Conservation (phyloP, 768 basidiomycete genomes). For the Serendipita sp. region DNA sequence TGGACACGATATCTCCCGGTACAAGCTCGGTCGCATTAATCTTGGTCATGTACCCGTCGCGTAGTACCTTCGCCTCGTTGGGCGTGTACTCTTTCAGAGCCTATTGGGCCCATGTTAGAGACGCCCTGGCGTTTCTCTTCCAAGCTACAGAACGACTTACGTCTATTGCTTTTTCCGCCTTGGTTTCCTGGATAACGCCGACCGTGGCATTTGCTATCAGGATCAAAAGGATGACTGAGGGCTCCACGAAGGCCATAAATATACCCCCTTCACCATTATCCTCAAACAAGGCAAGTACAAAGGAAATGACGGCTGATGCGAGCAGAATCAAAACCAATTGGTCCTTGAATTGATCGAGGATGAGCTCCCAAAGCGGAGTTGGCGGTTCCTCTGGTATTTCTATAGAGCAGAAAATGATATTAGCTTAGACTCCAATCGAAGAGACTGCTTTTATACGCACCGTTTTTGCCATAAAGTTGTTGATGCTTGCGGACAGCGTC, state of each 20-base stretch:
- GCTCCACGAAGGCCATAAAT: constrained; percentile 87
- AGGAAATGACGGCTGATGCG: constrained; percentile 84
- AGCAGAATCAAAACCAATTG: constrained; percentile 95
- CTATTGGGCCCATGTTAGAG: constrained; percentile 26
- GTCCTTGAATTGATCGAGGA: constrained; percentile 99
- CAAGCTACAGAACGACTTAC: constrained; percentile 34
- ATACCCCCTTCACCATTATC: constrained; percentile 39
- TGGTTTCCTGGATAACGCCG: constrained; percentile 92
- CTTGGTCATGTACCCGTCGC: constrained; percentile 49
- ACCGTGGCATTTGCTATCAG: constrained; percentile 94
- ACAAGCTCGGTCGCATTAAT: constrained; percentile 83
- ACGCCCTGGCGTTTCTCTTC: background rate
- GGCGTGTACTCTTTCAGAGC: constrained; percentile 95
- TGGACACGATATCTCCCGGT: constrained; percentile 81
- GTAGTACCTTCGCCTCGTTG: constrained; percentile 83
- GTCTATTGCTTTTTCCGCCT: constrained; percentile 93
- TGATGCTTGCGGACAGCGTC: constrained; percentile 59
- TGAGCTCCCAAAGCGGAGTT: constrained; percentile 84
- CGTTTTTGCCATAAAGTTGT: constrained; percentile 74
- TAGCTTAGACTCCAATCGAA: background rate
- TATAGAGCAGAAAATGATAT: constrained; percentile 22
- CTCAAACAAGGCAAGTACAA: constrained; percentile 81
- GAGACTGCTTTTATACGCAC: constrained; percentile 24
- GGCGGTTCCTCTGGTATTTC: constrained; percentile 86
- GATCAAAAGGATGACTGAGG: constrained; percentile 86